Base-by-base conservation (phyloP, 768 basidiomycete species). In the Boletus sensibilis region DNA sequence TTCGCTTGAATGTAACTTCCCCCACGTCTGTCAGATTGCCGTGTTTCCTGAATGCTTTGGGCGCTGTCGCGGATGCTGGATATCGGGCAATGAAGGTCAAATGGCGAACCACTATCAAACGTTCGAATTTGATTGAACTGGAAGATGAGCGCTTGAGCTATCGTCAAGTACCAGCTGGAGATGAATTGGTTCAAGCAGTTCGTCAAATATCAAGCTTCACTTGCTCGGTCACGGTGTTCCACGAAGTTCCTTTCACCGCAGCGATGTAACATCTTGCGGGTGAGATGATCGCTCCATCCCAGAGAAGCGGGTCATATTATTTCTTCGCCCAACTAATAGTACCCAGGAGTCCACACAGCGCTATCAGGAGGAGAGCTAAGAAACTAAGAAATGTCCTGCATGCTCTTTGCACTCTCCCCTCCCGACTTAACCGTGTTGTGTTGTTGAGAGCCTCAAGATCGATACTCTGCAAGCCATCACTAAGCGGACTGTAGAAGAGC, bases 361-460 rank as follows among this genome's bases (percentile, higher is more conserved):
- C 56, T 25, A 73, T 29, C 27, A 73, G 33, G 18, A 64, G 21
- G 20, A 66, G 14, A 1, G 70, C 70, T 7, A 62, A 56, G 44
- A 49, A 57, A 40, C 35, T 64, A 18, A 73, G 40, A 16, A 61
- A 50, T 9, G 51, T 51, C 37, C 42, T 50, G 25, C 64, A 62
- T 8, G 45, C 39, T 48, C 57, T 63, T 47, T 61, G 68, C 23
- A 52, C 23, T 23, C 56, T 56, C 3, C 60, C 54, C n/a, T 63
- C 60, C 4, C 33, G 46, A 14, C 39, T 29, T 27, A 18, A 34
- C 14, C 56, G 55, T 18, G 46, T 31, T 9, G 39, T 48, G 31
- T 20, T 55, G 27, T 46, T 44, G 25, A 60, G 51, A 33, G 57
- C 63, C 38, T 72, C 70, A 0, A 68, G 45, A 42, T 72, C 70